These are phyloP conservation scores for Ganoderma meredithae DNA, from an alignment of 1,284 basidiomycete species.

Conservation along the genomic window DNA sequence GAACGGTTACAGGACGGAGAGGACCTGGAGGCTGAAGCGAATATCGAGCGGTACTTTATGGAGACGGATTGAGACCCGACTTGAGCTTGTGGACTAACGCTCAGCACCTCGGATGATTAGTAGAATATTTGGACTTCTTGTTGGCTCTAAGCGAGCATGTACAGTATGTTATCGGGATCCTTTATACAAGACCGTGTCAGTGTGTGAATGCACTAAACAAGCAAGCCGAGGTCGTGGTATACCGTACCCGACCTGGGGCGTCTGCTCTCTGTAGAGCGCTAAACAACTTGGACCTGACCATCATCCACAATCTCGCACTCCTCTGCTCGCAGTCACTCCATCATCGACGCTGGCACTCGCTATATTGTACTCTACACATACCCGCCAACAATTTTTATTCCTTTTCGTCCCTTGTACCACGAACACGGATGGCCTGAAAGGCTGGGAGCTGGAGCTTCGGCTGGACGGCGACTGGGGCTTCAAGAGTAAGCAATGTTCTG, in stretches of 20 bases:
- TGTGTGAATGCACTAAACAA: neutral
- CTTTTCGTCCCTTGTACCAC: neutral
- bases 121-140: neutral
- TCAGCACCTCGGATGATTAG: neutral
- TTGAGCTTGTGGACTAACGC: neutral
- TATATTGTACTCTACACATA: neutral
- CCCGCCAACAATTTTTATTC: neutral
- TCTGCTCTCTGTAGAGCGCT: neutral
- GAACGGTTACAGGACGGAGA: conserved; percentile 53
- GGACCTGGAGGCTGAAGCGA: conserved; percentile 35
- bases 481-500: neutral
- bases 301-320: neutral
- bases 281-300: neutral
- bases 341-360: neutral
- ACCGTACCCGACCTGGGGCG: too few species aligned
- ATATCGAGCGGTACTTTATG: conserved; percentile 27
- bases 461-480: neutral
- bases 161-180: neutral
- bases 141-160: neutral
- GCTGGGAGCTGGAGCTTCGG: neutral
- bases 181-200: neutral
- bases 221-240: too few species aligned
- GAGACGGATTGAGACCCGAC: neutral
- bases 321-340: neutral
- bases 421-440: neutral